Evolutionary conservation across 305 asterid species (phyloP).

Genomic region (Stenogyne calaminthoides): DNA sequence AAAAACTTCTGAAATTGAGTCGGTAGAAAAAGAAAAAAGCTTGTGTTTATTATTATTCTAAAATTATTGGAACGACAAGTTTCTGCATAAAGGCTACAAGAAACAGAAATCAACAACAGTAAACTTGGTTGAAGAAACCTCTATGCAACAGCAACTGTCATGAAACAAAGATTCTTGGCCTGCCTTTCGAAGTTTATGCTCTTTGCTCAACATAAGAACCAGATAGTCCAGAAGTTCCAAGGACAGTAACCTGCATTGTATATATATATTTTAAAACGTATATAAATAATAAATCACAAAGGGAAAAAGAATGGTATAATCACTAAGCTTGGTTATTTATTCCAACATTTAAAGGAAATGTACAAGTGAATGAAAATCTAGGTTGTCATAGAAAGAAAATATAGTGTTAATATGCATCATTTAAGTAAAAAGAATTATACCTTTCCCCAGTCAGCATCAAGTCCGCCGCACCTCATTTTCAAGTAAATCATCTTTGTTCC

Average conservation of each 20-base stretch:
- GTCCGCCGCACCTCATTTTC: constrained; percentile 97
- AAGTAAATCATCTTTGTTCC: constrained; percentile 86
- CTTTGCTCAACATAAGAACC: constrained; percentile 96
- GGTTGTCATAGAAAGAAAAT: constrained; percentile 14
- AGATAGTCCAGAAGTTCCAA: constrained; percentile 92
- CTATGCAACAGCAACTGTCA: constrained; percentile 8
- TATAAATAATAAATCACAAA: not conserved
- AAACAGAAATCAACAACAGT: constrained; percentile 28
- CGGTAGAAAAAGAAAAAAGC: constrained; percentile 17
- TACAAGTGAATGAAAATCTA: not conserved
- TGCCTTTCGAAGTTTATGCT: constrained; percentile 43
- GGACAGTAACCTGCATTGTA: constrained; percentile 74
- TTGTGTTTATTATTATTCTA: constrained; percentile 30
- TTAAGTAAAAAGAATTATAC: constrained; percentile 38
- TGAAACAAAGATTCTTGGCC: constrained; percentile 14
- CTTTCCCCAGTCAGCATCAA: constrained; percentile 93
- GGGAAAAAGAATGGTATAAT: not conserved
- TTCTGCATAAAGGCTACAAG: constrained; percentile 25
- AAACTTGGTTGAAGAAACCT: constrained; percentile 25
- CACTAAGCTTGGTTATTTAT: constrained; percentile 19
- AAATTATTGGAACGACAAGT: constrained; percentile 21
- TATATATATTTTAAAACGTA: not conserved
- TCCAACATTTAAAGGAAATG: not conserved
- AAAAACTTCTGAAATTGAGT: constrained; percentile 5
- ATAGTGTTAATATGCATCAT: not conserved